phyloP scores from a whole-genome alignment of 2,329 filamentous ascomycete species.

The Plectosphaerella sp. region DNA sequence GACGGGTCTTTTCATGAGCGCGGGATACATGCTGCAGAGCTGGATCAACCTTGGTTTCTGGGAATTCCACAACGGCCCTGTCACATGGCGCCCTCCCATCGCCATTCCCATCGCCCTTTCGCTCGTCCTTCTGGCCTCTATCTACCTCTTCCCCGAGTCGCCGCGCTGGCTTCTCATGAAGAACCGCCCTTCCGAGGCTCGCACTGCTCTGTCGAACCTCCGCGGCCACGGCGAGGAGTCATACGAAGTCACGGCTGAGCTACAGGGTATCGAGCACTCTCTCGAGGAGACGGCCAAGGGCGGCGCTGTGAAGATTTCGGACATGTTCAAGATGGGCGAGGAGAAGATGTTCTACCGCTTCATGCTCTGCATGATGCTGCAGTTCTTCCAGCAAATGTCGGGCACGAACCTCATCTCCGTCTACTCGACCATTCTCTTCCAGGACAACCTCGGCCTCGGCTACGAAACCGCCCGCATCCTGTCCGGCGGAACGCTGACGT shows the following conservation, averaged over 20 bases:
- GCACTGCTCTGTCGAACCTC: conserved; percentile 28
- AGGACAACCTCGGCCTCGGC: conserved; percentile 33
- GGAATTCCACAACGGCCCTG: conserved; percentile 19
- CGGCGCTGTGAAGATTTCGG: conserved; percentile 28
- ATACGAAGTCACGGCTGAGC: conserved; percentile 32
- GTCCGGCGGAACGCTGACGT: conserved; percentile 46
- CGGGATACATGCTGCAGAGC: conserved; percentile 28
- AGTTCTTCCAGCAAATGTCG: conserved; percentile 22
- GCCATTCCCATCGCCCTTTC: conserved; percentile 27
- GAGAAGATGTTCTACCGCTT: conserved; percentile 45
- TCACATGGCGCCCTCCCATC: conserved; percentile 28
- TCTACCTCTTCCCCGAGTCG: conserved; percentile 30
- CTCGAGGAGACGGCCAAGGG: conserved; percentile 35
- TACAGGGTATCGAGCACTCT: conserved; percentile 42
- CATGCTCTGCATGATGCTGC: conserved; percentile 22
- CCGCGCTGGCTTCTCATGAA: conserved; percentile 30
- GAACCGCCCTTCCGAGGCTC: conserved; percentile 25
- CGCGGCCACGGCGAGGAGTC: conserved; percentile 30
- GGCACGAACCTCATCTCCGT: conserved; percentile 44
- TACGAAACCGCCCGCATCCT: conserved; percentile 33
- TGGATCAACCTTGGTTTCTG: conserved; percentile 43
- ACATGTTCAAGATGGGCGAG: conserved; percentile 43
- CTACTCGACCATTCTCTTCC: conserved; percentile 36
- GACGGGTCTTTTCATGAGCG: conserved; percentile 16
- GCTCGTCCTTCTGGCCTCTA: conserved; percentile 23